Conservation (phyloP, 2,329 filamentous ascomycete genomes). For the Alternaria brassicae region DNA sequence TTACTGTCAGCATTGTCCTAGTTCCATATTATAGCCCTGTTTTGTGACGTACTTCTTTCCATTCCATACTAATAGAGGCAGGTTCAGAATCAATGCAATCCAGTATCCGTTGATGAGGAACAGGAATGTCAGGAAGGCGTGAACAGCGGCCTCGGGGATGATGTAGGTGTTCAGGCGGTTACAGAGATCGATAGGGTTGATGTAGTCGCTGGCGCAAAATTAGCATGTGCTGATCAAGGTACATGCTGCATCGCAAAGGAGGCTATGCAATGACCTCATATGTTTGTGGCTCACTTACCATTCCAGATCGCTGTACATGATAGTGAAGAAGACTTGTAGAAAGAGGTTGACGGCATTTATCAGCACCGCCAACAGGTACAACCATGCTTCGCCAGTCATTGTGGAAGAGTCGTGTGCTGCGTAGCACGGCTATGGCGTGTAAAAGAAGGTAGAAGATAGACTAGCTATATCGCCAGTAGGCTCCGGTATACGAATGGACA, state of each 20-base stretch:
- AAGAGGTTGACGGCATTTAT: conserved; percentile 99
- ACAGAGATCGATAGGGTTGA: conserved; percentile 99
- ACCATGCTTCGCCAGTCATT: conserved; percentile 98
- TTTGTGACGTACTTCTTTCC: conserved; percentile 84
- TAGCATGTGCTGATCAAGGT: conserved; percentile 32
- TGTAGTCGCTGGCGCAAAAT: conserved; percentile 80
- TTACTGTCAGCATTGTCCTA: conserved; percentile 43
- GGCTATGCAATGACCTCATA: background rate
- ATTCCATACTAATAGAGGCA: conserved; percentile 92
- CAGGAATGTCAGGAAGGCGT: conserved; percentile 92
- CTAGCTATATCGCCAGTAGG: conserved; percentile 19
- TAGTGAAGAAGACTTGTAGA: conserved; percentile 99
- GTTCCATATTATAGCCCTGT: background rate
- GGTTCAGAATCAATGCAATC: conserved; percentile 88
- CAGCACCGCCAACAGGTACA: conserved; percentile 96
- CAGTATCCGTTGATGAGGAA: conserved; percentile 99
- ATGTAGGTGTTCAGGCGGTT: conserved; percentile 99
- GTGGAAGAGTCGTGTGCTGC: conserved; percentile 49
- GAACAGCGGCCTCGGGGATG: conserved; percentile 95
- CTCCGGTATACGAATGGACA: conserved; percentile 22
- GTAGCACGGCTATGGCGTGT: conserved; percentile 25
- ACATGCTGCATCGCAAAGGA: background rate
- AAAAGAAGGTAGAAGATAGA: conserved; percentile 13
- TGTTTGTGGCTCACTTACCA: conserved; percentile 71
- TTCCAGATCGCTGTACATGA: conserved; percentile 99